A percentile compares a stretch with the other conserved stretches of the same genome.
These are phyloP conservation scores for Sideroxylon spinosum DNA, from an alignment of 179 eudicot species.

Conservation along the genomic window DNA sequence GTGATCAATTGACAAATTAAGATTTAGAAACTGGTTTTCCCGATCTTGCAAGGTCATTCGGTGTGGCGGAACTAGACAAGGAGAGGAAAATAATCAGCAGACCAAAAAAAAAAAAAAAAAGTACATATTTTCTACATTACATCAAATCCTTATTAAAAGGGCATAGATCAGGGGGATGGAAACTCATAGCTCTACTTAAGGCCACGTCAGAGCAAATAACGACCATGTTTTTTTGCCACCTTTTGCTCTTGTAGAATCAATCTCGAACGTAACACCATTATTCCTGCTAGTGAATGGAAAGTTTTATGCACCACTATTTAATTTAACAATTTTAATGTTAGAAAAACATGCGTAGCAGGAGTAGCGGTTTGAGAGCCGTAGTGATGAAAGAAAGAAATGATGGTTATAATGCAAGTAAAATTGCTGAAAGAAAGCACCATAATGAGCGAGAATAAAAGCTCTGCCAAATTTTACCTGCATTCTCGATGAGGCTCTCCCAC, in stretches of 20 bases:
- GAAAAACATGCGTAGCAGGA: too few relatives aligned
- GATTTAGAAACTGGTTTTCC: neutral
- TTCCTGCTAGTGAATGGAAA: too few relatives aligned
- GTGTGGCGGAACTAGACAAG: neutral
- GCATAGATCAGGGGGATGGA: neutral
- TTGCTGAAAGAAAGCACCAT: neutral
- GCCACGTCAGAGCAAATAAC: too few relatives aligned
- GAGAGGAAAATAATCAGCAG: neutral
- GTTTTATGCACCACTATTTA: too few relatives aligned
- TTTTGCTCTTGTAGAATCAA: too few relatives aligned
- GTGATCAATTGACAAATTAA: neutral
- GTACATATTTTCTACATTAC: neutral
- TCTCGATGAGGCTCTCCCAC: slow-evolving; percentile 88
- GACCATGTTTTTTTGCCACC: too few relatives aligned
- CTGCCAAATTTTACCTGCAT: slow-evolving; percentile 61
- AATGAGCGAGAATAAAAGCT: neutral
- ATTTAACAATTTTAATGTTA: too few relatives aligned
- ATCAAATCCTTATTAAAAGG: too few relatives aligned
- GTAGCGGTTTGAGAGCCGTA: neutral
- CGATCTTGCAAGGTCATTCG: neutral
- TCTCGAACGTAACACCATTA: too few relatives aligned
- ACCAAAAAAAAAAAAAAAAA: too few relatives aligned
- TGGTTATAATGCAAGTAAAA: neutral
- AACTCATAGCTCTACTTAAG: too few relatives aligned
- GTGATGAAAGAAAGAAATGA: neutral